A percentile compares a stretch with the other conserved stretches of the same genome.
phyloP scores from a whole-genome alignment of 2,329 filamentous ascomycete genomes.

The Ilyonectria sp. region DNA sequence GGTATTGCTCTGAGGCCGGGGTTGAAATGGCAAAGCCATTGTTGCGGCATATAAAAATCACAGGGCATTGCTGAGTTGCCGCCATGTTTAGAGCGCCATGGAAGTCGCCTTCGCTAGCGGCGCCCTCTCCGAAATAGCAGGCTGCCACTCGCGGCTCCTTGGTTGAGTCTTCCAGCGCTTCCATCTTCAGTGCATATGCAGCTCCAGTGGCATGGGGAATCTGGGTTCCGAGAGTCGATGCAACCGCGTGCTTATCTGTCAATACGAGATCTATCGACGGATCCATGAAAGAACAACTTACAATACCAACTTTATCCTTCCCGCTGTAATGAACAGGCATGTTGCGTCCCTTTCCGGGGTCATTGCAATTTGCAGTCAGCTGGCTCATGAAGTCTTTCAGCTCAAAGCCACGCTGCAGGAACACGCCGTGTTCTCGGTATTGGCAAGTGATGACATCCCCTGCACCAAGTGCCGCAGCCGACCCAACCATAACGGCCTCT shows the following conservation, averaged over 20 bases:
- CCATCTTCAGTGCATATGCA: slow-evolving; percentile 85
- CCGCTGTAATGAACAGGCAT: slow-evolving; percentile 93
- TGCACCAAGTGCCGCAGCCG: slow-evolving; percentile 80
- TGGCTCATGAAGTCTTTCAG: slow-evolving; percentile 92
- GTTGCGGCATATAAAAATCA: slow-evolving; percentile 87
- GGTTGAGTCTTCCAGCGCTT: slow-evolving; percentile 77
- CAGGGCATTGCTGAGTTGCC: slow-evolving; percentile 82
- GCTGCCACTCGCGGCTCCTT: slow-evolving; percentile 75
- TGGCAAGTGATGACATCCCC: slow-evolving; percentile 90
- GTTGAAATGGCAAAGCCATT: slow-evolving; percentile 90
- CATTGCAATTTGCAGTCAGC: slow-evolving; percentile 85
- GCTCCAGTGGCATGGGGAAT: slow-evolving; percentile 86
- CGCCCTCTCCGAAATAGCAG: slow-evolving; percentile 89
- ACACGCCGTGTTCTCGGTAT: slow-evolving; percentile 90
- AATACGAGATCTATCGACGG: too few relatives aligned
- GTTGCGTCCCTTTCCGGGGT: slow-evolving; percentile 83
- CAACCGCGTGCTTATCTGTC: slow-evolving; percentile 75
- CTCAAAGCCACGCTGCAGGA: slow-evolving; percentile 87
- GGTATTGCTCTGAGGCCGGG: slow-evolving; percentile 86
- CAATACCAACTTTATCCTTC: slow-evolving; percentile 82
- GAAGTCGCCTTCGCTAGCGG: slow-evolving; percentile 88
- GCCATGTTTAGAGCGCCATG: slow-evolving; percentile 89
- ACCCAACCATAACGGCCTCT: slow-evolving; percentile 89
- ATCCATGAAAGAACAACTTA: slow-evolving; percentile 54
- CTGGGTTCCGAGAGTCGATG: slow-evolving; percentile 85